Percentiles rank a stretch among this genome's conserved stretches.
These are phyloP conservation scores for Xylaria curta DNA, from an alignment of 495 filamentous ascomycete species.

Conservation along the genomic window DNA sequence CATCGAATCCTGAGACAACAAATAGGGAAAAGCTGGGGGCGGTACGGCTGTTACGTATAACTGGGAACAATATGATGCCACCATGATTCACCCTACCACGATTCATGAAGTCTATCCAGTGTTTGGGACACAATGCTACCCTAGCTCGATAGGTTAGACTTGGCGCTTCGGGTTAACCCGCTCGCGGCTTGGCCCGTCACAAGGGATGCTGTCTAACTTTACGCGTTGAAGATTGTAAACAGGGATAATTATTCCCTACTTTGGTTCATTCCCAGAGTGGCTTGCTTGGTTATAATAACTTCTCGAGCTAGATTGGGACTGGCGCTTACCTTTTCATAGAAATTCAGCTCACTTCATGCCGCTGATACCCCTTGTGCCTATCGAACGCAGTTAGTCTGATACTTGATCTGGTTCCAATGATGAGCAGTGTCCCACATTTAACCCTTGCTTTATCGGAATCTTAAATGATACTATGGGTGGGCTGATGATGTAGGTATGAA, in stretches of 20 bases:
- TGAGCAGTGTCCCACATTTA: not conserved
- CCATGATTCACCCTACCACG: not conserved
- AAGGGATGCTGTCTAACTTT: not conserved
- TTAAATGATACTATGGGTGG: not conserved
- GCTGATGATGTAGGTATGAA: not conserved
- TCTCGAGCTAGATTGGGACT: not conserved
- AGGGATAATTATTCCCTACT: not conserved
- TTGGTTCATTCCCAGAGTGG: not conserved
- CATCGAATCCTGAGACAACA: not conserved
- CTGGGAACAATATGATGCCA: not conserved
- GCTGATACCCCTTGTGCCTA: not conserved
- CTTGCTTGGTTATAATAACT: not conserved
- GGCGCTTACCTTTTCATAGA: not conserved
- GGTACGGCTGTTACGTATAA: not conserved
- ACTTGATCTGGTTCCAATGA: not conserved
- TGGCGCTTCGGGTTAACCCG: not conserved
- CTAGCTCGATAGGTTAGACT: not conserved
- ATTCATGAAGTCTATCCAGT: not conserved
- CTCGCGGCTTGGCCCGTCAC: not conserved
- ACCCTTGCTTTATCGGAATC: not conserved
- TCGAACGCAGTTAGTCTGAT: not conserved
- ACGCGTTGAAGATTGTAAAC: not conserved
- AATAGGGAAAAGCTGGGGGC: not conserved
- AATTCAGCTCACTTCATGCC: slow-evolving; percentile 5
- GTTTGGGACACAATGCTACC: not conserved